Base-by-base conservation (phyloP, 345 rosid species). In the Aquilaria yunnanensis region DNA sequence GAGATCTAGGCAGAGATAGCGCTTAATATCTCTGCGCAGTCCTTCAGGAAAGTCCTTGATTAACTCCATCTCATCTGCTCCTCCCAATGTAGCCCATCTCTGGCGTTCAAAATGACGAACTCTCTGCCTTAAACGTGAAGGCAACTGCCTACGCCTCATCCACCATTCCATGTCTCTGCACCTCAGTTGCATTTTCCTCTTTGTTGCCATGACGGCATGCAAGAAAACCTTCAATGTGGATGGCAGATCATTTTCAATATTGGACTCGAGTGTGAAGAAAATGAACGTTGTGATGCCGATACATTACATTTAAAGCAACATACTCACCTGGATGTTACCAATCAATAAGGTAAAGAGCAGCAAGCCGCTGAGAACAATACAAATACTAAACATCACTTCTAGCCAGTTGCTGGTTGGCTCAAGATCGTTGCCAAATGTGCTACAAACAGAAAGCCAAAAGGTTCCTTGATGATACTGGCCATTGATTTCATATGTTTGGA, bases 11-110 rank as follows among this genome's bases (percentile, higher is more conserved):
- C 86, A 81, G 11, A 86, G 80, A 54, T 63, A 62, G 2, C 83
- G 80, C 67, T 83, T 86, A 52, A 83, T 86, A 67, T 83, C 92
- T 32, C 82, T 67, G 43, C 92, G 68, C 5, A 81, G 83, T 14
- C 92, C 92, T 30, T 86, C 85, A 6, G 92, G 92, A 71, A 86
- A 68, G 32, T 79, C 86, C 48, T 76, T 59, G 61, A 86, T 72
- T 54, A 77, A 60, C 7, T 72, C 67, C 78, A 72, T 68, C 58
- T 81, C 86, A 59, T 86, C 92, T 43, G 79, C 86, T 47, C 83
- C 85, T 11, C 82, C 85, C 50, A 74, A 69, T 29, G 75, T 60
- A 2, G 62, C 66, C 92, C 80, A 83, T 54, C 72, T 72, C 55
- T 76, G 85, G 45, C 64, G 79, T 33, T 86, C 85, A 12, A 63